Conservation (phyloP, 345 rosid species). For the Orychophragmus violaceus region DNA sequence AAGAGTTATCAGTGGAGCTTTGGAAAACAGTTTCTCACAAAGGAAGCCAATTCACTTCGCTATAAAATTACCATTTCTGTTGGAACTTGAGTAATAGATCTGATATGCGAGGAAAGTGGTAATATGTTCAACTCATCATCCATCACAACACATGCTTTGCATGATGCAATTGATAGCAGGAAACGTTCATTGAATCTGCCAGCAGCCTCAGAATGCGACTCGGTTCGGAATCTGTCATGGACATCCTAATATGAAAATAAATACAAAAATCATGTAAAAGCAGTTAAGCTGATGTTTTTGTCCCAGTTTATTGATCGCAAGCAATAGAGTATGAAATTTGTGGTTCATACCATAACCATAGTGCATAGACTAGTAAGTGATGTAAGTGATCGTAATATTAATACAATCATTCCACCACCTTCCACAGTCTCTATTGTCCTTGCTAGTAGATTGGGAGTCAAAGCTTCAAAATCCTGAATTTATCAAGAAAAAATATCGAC, state of each 20-base stretch:
- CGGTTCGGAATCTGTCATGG: slow-evolving; percentile 92
- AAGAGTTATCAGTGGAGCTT: neutral
- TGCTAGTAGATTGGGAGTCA: slow-evolving; percentile 92
- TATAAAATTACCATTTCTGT: slow-evolving; percentile 48
- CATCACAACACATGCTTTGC: slow-evolving; percentile 88
- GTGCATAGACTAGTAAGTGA: slow-evolving; percentile 86
- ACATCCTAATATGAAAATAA: slow-evolving; percentile 65
- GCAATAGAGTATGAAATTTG: neutral
- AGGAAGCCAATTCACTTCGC: neutral
- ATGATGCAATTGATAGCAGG: slow-evolving; percentile 76
- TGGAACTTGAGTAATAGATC: slow-evolving; percentile 56
- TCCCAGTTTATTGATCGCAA: neutral
- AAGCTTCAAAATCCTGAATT: slow-evolving; percentile 87
- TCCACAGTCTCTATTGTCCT: slow-evolving; percentile 97
- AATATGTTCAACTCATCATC: slow-evolving; percentile 95
- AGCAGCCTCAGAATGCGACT: slow-evolving; percentile 81
- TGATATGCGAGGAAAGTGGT: slow-evolving; percentile 90
- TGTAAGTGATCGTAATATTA: slow-evolving; percentile 73
- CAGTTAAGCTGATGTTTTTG: neutral
- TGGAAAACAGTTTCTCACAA: neutral
- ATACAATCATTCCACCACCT: slow-evolving; percentile 85
- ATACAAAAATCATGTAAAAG: neutral
- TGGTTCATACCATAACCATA: slow-evolving; percentile 83
- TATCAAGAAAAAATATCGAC: slow-evolving; percentile 3
- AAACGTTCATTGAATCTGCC: slow-evolving; percentile 94